Conservation (phyloP, 805 yeast genomes). For the Cyberlindnera maritima region DNA sequence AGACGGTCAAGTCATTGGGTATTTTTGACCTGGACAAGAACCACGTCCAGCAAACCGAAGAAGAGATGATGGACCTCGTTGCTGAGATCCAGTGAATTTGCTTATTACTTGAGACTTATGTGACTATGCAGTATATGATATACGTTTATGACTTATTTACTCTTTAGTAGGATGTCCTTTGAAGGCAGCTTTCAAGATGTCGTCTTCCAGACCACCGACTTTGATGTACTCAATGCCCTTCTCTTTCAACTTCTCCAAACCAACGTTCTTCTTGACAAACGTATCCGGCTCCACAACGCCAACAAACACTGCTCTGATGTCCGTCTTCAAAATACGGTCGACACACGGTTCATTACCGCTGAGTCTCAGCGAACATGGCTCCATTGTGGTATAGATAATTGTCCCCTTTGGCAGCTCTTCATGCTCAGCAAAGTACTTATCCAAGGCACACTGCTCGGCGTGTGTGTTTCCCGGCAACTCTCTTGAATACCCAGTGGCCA, state of each 20-base stretch:
- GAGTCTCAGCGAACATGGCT: conserved; percentile 85
- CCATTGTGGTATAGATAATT: conserved; percentile 92
- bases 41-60: conserved; percentile 1
- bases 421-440: conserved; percentile 53
- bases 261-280: conserved; percentile 77
- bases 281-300: conserved; percentile 91
- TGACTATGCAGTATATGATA: too few relatives aligned
- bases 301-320: conserved; percentile 74
- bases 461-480: conserved; percentile 95
- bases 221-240: conserved; percentile 70
- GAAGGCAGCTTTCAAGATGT: conserved; percentile 64
- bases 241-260: conserved; percentile 50
- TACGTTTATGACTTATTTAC: neutral
- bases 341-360: conserved; percentile 91
- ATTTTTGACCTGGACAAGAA: neutral
- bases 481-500: conserved; percentile 85
- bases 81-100: neutral
- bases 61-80: neutral
- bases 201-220: conserved; percentile 79
- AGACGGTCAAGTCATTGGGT: conserved; percentile 1
- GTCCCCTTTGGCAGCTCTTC: conserved; percentile 65
- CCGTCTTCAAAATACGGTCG: conserved; percentile 62
- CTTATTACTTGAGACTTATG: too few relatives aligned
- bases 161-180: conserved; percentile 49
- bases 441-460: conserved; percentile 93